Base-by-base conservation (phyloP, 108 stramenopile genomes). In the Poteriospumella lacustris region DNA sequence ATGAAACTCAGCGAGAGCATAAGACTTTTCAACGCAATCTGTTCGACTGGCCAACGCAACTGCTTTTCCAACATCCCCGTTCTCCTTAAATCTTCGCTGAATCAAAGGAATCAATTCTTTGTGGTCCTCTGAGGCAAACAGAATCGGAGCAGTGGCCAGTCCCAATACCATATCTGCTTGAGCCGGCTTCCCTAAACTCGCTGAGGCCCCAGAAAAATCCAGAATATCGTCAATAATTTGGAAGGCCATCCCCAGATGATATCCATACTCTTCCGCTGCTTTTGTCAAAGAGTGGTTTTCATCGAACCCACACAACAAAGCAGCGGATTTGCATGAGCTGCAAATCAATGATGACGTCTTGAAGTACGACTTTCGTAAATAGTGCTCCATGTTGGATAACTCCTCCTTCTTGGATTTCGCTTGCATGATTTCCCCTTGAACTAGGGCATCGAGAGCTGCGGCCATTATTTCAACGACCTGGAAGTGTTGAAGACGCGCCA, bases 391-490 rank as follows among this genome's bases (percentile, higher is more conserved):
- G 85, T 95, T 90, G 69, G 95, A 68, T 43, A 92, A 44, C 59
- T 90, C 88, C 73, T 92, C 91, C 0, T 93, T 89, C 0, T 90
- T 86, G 36, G 59, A 80, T 83, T 95, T 93, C 68, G 93, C 81
- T 81, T 97, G 96, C 96, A 97, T 97, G 86, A 97, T 95, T 83
- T 97, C 96, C 2, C 96, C 96, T 33, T 92, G 89, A 26, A 97
- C 96, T 34, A 97, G 85, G 39, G 91, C 89, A 81, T 97, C 95
- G 26, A 97, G 89, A 0, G 96, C 96, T 2, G 90, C 91, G 40
- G 96, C 96, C 96, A 97, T 97, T 75, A 97, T 93, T 79, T 97
- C 93, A 0, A 97, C 96, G 40, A 97, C 96, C 26, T 91, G 89
- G 0, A 89, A 95, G 79, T 97, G 92, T 68, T 93, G 90, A 1